Evolutionary conservation across 2,329 filamentous ascomycete genomes (phyloP).

Genomic region (Aspergillus udagawae): DNA sequence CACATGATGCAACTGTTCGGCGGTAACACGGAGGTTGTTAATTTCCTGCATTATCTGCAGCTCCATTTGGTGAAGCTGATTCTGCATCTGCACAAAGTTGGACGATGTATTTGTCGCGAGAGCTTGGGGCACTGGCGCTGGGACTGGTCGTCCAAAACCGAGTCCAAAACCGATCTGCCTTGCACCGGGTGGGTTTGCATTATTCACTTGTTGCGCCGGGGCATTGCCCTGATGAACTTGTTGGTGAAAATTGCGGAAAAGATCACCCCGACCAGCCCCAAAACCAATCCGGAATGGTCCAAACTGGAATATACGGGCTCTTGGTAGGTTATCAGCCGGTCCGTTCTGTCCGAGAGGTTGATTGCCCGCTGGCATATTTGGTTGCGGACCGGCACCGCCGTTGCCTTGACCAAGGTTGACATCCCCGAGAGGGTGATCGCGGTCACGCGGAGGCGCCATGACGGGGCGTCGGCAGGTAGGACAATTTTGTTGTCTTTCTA

Average conservation of each 20-base stretch:
- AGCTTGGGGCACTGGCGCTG: constrained; percentile 15
- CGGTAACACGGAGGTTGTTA: constrained; percentile 56
- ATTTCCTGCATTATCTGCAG: constrained; percentile 67
- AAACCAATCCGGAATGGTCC: constrained; percentile 73
- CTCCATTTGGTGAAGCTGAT: constrained; percentile 63
- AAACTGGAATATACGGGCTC: constrained; percentile 64
- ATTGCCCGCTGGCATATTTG: constrained; percentile 31
- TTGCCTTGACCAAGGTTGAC: constrained; percentile 25
- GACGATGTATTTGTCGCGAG: constrained; percentile 13
- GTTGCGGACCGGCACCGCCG: constrained; percentile 21
- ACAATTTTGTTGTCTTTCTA: constrained; percentile 95
- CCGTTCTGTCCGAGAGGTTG: constrained; percentile 38
- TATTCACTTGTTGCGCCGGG: constrained; percentile 33
- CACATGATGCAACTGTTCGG: constrained; percentile 66
- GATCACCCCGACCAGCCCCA: constrained; percentile 56
- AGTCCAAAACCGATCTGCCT: constrained; percentile 41
- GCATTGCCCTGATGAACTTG: constrained; percentile 53
- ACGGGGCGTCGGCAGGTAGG: constrained; percentile 89
- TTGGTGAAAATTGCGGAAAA: constrained; percentile 63
- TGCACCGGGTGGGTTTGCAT: constrained; percentile 29
- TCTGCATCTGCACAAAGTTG: constrained; percentile 43
- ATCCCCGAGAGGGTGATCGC: constrained; percentile 27
- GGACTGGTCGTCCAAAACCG: constrained; percentile 35
- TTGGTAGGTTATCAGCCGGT: constrained; percentile 37
- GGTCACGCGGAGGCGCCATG: constrained; percentile 44